A percentile compares a stretch with the other conserved stretches of the same genome.
Evolutionary conservation across 768 basidiomycete genomes (phyloP).

Genomic region (Pulveroboletus sp.): DNA sequence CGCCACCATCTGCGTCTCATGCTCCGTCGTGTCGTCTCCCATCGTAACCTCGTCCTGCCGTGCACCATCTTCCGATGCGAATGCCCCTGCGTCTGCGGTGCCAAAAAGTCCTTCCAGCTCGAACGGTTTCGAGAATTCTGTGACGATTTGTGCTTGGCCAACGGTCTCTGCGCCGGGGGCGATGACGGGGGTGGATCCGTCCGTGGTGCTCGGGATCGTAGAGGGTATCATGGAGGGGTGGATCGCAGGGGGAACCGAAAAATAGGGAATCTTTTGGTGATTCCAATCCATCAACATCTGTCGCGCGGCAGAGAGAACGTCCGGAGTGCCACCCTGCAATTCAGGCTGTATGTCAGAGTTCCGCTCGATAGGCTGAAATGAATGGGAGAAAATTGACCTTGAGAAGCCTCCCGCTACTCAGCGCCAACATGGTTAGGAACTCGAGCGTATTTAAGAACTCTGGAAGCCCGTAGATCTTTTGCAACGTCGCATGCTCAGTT

Average conservation of each 20-base stretch:
- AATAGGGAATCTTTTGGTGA: constrained; percentile 91
- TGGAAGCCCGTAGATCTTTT: constrained; percentile 83
- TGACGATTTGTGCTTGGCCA: constrained; percentile 76
- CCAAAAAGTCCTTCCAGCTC: constrained; percentile 77
- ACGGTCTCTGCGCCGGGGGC: constrained; percentile 76
- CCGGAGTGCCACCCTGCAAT: constrained; percentile 81
- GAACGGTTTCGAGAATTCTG: constrained; percentile 70
- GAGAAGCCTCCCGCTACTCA: constrained; percentile 74
- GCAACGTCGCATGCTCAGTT: constrained; percentile 65
- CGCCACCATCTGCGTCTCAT: constrained; percentile 35
- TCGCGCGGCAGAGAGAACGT: constrained; percentile 76
- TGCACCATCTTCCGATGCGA: constrained; percentile 31
- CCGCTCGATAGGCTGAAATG: background rate
- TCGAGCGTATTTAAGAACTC: constrained; percentile 67
- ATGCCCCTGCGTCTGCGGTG: constrained; percentile 76
- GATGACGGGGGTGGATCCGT: constrained; percentile 34
- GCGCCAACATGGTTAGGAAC: constrained; percentile 86
- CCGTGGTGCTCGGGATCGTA: constrained; percentile 29
- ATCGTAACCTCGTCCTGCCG: constrained; percentile 35
- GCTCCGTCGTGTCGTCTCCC: constrained; percentile 37
- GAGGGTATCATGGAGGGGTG: constrained; percentile 75
- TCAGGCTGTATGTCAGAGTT: background rate
- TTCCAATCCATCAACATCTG: constrained; percentile 91
- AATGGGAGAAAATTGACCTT: constrained; percentile 47
- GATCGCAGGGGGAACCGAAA: constrained; percentile 68